Base-by-base conservation (phyloP, 257 asterid species). In the Ajuga chamaepitys region DNA sequence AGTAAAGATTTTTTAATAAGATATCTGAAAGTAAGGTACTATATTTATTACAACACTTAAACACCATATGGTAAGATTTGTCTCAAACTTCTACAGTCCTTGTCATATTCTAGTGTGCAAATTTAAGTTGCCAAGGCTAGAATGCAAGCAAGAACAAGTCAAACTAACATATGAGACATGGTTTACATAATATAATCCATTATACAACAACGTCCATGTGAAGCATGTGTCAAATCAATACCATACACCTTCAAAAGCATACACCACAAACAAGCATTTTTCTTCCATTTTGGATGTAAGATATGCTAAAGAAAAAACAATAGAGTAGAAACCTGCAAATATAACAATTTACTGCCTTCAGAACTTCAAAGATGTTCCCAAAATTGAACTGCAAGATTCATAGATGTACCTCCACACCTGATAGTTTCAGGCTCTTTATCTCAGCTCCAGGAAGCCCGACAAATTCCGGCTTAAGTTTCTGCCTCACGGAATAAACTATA, bases 381-480 rank as follows among this genome's bases (percentile, higher is more conserved):
- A 30, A 50, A 64, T 67, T 30, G 41, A 37, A 30, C 41, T 10
- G 60, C 50, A 67, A 53, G 61, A n/a, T 17, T 21, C 25, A 62
- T 57, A 38, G 32, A 80, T 82, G 32, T 65, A 93, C 99, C 97
- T 93, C 86, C 61, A 79, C 83, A 62, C 97, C 96, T 50, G 93
- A 90, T 61, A 80, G 74, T 83, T 63, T 94, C 83, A 94, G 68
- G 56, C 68, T 74, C 76, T 90, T 90, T 64, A 94, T 79, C 75
- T 94, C 91, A 59, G 71, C 84, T 24, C 82, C 85, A 12, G 82
- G 80, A 61, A 85, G 81, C 70, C 96, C 95, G 62, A 76, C 24
- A 65, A 80, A 90, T 70, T 87, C 96, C 71, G 75, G 85, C 89
- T 88, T 94, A 62, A 94, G 90, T 73, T 88, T 90, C 58, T 88